Evolutionary conservation across 192 early-diverging fungal genomes (phyloP).

Genomic region (Glomus cerebriforme): DNA sequence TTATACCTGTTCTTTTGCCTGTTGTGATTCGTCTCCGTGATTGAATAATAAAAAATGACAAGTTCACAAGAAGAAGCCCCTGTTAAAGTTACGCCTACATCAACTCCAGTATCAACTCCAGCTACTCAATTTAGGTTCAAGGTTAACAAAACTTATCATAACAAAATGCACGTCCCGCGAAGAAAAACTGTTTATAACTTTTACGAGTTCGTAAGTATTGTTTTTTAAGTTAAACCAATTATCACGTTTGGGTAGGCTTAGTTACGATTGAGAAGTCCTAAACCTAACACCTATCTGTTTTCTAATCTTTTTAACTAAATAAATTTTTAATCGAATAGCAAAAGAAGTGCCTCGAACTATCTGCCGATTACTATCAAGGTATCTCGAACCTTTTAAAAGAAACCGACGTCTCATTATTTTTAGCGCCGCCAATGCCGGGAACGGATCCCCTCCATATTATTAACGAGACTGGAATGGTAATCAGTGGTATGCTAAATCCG

Average conservation of each 20-base stretch:
- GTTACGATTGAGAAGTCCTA: neutral
- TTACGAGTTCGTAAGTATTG: conserved; percentile 28
- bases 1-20: neutral
- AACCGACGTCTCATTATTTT: conserved; percentile 27
- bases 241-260: neutral
- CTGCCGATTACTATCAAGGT: conserved; percentile 29
- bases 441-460: conserved; percentile 17
- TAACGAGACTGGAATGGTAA: conserved; percentile 27
- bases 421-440: conserved; percentile 7
- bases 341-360: conserved; percentile 30
- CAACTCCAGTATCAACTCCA: neutral
- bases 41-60: neutral
- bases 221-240: neutral
- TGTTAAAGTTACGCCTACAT: neutral
- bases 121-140: conserved; percentile 12
- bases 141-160: conserved; percentile 24
- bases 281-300: neutral
- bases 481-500: conserved; percentile 21
- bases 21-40: neutral
- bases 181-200: conserved; percentile 25
- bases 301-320: neutral
- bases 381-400: conserved; percentile 27
- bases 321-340: neutral
- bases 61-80: neutral
- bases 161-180: conserved; percentile 16